Base-by-base conservation (phyloP, 2,329 filamentous ascomycete genomes). In the Colletotrichum godetiae region DNA sequence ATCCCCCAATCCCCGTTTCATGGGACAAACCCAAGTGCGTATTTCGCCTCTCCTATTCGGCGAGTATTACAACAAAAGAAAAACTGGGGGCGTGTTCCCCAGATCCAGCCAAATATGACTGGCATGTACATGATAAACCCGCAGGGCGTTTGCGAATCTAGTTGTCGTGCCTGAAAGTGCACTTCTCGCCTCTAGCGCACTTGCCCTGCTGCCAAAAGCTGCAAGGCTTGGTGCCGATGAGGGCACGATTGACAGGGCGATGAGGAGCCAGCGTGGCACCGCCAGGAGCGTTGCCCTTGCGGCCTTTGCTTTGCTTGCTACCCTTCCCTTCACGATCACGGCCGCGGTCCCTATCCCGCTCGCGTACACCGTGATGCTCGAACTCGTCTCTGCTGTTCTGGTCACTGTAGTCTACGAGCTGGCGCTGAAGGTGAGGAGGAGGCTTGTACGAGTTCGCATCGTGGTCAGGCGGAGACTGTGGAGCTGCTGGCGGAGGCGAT, bases 151-250 rank as follows among this genome's bases (percentile, higher is more conserved):
- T 58, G 53, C 42, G 5, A 24, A 49, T n/a, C 37, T 61, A 73
- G 60, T 56, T 75, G 53, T 93, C 91, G 78, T 95, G 93, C 68
- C 92, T 88, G 81, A 92, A 95, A 2, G 92, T 94, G 83, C 93
- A 94, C 78, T 91, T 91, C 46, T 92, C 91, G 27, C 93, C 93
- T 79, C 94, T 92, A 7, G 89, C 90, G 82, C 93, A 94, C 79
- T 91, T 92, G 15, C 92, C 92, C 79, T 93, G 89, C 71, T 89
- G 87, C 86, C 87, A 94, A 80, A 94, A 95, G 24, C 88, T 88
- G 80, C 93, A 94, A 5, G 92, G 87, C 78, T 93, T 91, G 56
- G 92, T 93, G 68, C 91, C 90, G 61, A 91, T 90, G 15, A 91
- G 84, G 15, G 88, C 86, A 72, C 86, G 88, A 77, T 92, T 90